These are phyloP conservation scores for Hericium rajendrae DNA, from an alignment of 768 basidiomycete genomes.

Conservation along the genomic window DNA sequence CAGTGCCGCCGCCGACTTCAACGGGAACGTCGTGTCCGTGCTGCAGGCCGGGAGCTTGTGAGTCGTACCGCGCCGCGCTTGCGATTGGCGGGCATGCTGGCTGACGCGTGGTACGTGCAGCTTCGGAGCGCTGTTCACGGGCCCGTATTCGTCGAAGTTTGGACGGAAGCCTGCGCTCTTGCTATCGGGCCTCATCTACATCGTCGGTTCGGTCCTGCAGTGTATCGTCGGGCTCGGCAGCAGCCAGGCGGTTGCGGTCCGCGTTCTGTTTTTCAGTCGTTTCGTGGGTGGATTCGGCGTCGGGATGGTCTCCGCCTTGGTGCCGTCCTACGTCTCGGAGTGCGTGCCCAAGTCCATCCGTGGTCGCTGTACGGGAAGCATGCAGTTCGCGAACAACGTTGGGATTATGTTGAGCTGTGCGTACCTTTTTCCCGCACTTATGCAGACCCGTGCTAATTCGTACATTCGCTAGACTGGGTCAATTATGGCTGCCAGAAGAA, in stretches of 20 bases:
- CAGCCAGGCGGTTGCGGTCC: slow-evolving; percentile 24
- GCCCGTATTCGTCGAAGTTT: slow-evolving; percentile 30
- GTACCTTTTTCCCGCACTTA: neutral
- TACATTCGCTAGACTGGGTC: neutral
- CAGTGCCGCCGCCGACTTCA: slow-evolving; percentile 30
- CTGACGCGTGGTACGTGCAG: slow-evolving; percentile 15
- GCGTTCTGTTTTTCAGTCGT: slow-evolving; percentile 36
- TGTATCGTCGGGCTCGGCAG: slow-evolving; percentile 33
- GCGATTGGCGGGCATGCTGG: neutral
- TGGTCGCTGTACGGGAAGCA: slow-evolving; percentile 39
- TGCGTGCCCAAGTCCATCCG: slow-evolving; percentile 37
- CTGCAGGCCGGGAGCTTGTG: slow-evolving; percentile 42
- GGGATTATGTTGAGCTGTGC: slow-evolving; percentile 28
- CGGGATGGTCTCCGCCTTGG: slow-evolving; percentile 41
- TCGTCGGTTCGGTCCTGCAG: slow-evolving; percentile 41
- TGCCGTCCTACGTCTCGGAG: slow-evolving; percentile 44
- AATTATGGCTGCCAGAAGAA: slow-evolving; percentile 16
- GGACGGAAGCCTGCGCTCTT: slow-evolving; percentile 39
- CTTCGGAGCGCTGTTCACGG: slow-evolving; percentile 35
- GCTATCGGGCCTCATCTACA: slow-evolving; percentile 34
- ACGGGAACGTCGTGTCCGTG: slow-evolving; percentile 43
- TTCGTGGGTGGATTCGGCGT: slow-evolving; percentile 56
- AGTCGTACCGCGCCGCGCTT: slow-evolving; percentile 11
- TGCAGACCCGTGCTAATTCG: neutral
- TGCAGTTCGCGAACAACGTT: slow-evolving; percentile 24